A percentile compares a stretch with the other conserved stretches of the same genome.
Evolutionary conservation across 305 asterid species (phyloP).

Genomic region (Fraxinus greggii): DNA sequence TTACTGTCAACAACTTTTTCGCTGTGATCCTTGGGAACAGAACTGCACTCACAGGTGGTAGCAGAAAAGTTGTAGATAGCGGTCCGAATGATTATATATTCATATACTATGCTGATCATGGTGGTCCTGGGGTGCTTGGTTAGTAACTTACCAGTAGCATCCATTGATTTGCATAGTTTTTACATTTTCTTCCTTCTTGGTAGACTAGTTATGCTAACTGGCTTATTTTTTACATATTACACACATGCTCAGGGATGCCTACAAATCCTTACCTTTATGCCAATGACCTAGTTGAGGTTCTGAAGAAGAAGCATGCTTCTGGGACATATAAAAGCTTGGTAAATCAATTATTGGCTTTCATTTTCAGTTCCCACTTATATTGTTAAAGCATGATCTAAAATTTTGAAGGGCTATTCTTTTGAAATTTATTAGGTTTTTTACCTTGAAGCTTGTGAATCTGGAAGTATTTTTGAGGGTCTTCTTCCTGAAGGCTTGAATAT

Average conservation of each 20-base stretch:
- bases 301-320: conserved; percentile 78
- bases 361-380: conserved; percentile 11
- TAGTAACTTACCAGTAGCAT: conserved; percentile 22
- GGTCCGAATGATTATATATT: conserved; percentile 88
- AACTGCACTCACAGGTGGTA: conserved; percentile 76
- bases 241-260: conserved; percentile 71
- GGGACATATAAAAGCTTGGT: conserved; percentile 91
- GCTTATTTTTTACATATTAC: conserved; percentile 13
- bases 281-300: conserved; percentile 49
- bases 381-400: conserved; percentile 13
- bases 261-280: conserved; percentile 69
- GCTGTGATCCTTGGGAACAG: conserved; percentile 82
- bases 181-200: neutral
- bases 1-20: conserved; percentile 62
- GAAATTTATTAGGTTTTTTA: conserved; percentile 62
- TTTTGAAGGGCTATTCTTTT: neutral
- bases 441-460: conserved; percentile 92
- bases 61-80: conserved; percentile 87
- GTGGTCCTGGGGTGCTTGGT: conserved; percentile 97
- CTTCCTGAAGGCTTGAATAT: conserved; percentile 78
- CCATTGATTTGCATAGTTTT: neutral
- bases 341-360: conserved; percentile 12
- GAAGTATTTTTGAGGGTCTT: conserved; percentile 94
- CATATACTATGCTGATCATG: conserved; percentile 83
- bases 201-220: neutral